These are phyloP conservation scores for Tuber magnatum DNA, from an alignment of 495 filamentous ascomycete species.

Conservation along the genomic window DNA sequence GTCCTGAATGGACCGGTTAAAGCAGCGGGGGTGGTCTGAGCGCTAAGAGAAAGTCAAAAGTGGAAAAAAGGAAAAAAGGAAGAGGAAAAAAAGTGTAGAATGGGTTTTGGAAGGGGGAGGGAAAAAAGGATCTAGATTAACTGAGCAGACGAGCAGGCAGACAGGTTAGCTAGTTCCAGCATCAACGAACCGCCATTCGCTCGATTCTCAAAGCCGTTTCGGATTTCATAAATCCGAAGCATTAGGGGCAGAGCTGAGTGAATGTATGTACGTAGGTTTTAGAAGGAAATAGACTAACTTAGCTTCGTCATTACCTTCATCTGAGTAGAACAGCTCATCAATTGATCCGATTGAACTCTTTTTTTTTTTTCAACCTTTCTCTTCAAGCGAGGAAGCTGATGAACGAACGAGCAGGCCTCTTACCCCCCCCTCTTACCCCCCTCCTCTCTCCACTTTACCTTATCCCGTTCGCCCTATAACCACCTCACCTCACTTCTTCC, in stretches of 20 bases:
- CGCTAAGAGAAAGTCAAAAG: not conserved
- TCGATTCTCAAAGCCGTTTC: constrained; percentile 2
- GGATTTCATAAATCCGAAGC: not conserved
- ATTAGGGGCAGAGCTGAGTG: not conserved
- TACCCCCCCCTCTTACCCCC: not conserved
- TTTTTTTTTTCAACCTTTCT: not conserved
- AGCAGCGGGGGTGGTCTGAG: not conserved
- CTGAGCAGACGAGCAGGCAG: not conserved
- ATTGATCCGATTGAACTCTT: not conserved
- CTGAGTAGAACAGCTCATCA: constrained; percentile 2
- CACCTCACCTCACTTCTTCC: not conserved
- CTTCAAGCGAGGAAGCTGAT: not conserved
- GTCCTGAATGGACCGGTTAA: not conserved
- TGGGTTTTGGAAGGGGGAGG: not conserved
- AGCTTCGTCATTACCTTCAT: not conserved
- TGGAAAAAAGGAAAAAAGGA: not conserved
- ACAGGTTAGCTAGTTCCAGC: not conserved
- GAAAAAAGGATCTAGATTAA: not conserved
- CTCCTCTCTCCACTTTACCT: not conserved
- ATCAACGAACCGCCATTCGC: not conserved
- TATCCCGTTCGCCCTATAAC: not conserved
- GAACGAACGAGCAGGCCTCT: not conserved
- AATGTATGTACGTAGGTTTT: not conserved
- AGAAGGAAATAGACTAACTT: not conserved
- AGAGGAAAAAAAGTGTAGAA: not conserved